Conservation (phyloP, 2,329 filamentous ascomycete genomes). For the Arthrobotrys sinensis region DNA sequence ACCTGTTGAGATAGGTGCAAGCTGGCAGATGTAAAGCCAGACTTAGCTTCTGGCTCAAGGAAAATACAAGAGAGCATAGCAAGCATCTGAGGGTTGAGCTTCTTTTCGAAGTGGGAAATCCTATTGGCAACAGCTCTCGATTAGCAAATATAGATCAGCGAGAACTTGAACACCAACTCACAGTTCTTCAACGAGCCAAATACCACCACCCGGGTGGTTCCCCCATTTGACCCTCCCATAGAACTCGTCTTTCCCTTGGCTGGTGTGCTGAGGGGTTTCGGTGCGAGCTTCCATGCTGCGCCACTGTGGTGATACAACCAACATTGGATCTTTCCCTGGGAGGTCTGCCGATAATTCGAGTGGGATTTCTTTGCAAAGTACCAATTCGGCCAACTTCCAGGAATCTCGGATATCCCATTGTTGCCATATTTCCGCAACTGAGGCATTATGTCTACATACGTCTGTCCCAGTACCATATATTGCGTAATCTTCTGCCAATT, state of each 20-base stretch:
- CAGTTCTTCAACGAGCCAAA: constrained; percentile 73
- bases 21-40: constrained; percentile 74
- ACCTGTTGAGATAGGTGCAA: constrained; percentile 71
- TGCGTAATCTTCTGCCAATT: constrained; percentile 83
- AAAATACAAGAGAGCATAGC: constrained; percentile 81
- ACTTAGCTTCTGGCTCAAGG: constrained; percentile 73
- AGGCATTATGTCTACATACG: constrained; percentile 87
- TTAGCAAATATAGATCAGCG: background rate
- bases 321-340: constrained; percentile 72
- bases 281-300: constrained; percentile 30
- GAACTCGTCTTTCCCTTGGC: constrained; percentile 65
- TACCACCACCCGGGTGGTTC: constrained; percentile 74
- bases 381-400: constrained; percentile 84
- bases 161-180: constrained; percentile 64
- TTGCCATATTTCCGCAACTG: constrained; percentile 80
- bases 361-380: constrained; percentile 83
- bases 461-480: constrained; percentile 87
- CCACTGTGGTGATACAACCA: constrained; percentile 75
- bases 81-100: constrained; percentile 78
- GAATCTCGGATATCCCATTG: constrained; percentile 81
- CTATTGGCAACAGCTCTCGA: constrained; percentile 7
- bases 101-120: constrained; percentile 75
- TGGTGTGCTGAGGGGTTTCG: background rate
- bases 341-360: constrained; percentile 72
- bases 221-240: constrained; percentile 79